Base-by-base conservation (phyloP, 371 early-diverging fungal genomes). In the Apophysomyces trapeziformis region DNA sequence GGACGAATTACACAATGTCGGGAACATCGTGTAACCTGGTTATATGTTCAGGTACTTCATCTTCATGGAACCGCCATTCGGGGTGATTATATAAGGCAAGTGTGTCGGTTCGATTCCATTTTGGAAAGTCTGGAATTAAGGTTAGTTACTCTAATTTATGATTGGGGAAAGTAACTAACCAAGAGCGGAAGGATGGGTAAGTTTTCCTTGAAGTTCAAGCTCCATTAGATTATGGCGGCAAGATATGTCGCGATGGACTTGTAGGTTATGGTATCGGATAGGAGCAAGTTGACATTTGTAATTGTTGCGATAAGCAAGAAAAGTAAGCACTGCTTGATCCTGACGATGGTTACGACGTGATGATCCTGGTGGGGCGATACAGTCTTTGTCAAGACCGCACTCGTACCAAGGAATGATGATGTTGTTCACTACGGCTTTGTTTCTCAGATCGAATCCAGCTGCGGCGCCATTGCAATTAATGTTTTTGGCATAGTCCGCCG, bases 391-490 rank as follows among this genome's bases (percentile, higher is more conserved):
- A 5, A 73, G 26, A 14, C 78, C 84, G 69, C 87, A 87, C 9
- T 73, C 60, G 50, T 74, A 82, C 85, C 85, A 87, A n/a, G 77
- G 79, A 8, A 72, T 60, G 43, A 87, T 73, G 32, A 87, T 45
- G 0, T 72, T 65, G 46, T 80, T 60, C 18, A 79, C 73, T 5
- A 84, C 71, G 11, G 68, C 65, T 4, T 74, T 68, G 39, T 74
- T 83, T 6, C 63, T 68, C 2, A 77, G 60, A 69, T 87, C 87
- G 67, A 87, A 85, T 6, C 78, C 80, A 43, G 85, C 64, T 0
- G 78, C 78, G 6, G 87, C 87, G 5, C 83, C 87, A 61, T 87
- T 87, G 59, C 87, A 87, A 57, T 87, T 87, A n/a, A 65, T 61
- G 45, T 76, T 71, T 8, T 70, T 60, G 0, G 66, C 69, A 67